Evolutionary conservation across 2,329 filamentous ascomycete genomes (phyloP).

Genomic region (Fusarium sp.): DNA sequence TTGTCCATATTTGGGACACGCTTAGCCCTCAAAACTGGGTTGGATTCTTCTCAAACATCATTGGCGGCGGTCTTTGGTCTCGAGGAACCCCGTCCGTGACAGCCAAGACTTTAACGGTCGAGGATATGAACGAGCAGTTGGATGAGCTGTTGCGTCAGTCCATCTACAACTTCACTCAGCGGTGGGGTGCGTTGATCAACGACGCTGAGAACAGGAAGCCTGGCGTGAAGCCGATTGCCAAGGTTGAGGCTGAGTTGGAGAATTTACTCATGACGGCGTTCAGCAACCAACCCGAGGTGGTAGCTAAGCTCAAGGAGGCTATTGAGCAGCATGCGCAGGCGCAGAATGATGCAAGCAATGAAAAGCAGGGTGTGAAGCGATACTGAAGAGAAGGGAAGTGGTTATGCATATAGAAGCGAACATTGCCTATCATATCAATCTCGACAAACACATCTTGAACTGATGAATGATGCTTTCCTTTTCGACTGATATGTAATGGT

Average conservation of each 20-base stretch:
- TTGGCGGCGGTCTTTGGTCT: slow-evolving; percentile 70
- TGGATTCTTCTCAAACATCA: slow-evolving; percentile 71
- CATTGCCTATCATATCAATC: slow-evolving; percentile 17
- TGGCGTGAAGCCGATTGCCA: slow-evolving; percentile 65
- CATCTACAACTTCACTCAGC: slow-evolving; percentile 74
- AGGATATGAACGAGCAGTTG: slow-evolving; percentile 76
- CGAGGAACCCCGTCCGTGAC: slow-evolving; percentile 55
- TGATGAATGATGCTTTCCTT: slow-evolving; percentile 3
- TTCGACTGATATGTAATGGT: not conserved
- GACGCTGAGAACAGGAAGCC: slow-evolving; percentile 65
- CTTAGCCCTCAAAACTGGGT: slow-evolving; percentile 71
- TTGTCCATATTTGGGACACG: slow-evolving; percentile 76
- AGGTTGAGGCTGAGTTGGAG: slow-evolving; percentile 71
- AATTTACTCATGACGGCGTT: slow-evolving; percentile 71
- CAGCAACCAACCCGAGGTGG: slow-evolving; percentile 71
- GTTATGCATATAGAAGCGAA: slow-evolving; percentile 17
- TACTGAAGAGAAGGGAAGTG: slow-evolving; percentile 45
- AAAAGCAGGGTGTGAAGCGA: slow-evolving; percentile 53
- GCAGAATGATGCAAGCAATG: slow-evolving; percentile 61
- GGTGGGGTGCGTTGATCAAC: slow-evolving; percentile 68
- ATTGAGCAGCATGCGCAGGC: slow-evolving; percentile 71
- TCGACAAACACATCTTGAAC: slow-evolving; percentile 3
- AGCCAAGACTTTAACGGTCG: slow-evolving; percentile 60
- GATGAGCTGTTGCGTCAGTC: slow-evolving; percentile 74
- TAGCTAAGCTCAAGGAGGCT: slow-evolving; percentile 73